Conservation (phyloP, 192 early-diverging fungal species). For the Umbelopsis sp. region DNA sequence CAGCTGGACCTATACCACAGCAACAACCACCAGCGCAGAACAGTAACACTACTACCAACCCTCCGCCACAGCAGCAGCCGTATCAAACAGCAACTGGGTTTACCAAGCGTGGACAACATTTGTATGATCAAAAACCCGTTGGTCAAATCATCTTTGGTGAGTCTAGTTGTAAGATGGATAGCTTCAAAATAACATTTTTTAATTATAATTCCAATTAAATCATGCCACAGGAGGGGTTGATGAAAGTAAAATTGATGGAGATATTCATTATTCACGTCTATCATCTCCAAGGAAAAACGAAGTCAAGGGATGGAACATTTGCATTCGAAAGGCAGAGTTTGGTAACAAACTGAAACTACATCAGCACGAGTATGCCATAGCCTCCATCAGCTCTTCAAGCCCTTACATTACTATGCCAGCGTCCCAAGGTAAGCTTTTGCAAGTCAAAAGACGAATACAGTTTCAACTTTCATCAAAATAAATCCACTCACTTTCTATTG, state of each 20-base stretch:
- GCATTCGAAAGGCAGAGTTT: constrained; percentile 30
- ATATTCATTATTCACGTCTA: background rate
- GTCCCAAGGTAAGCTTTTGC: constrained; percentile 17
- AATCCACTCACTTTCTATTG: background rate
- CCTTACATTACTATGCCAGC: constrained; percentile 32
- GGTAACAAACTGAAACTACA: constrained; percentile 21
- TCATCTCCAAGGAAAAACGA: background rate
- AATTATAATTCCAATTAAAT: no score
- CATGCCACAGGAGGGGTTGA: background rate
- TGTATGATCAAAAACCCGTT: constrained; percentile 14
- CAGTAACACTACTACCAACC: background rate
- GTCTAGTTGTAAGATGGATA: background rate
- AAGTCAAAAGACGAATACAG: background rate
- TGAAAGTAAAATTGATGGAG: background rate
- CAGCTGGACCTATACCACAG: background rate
- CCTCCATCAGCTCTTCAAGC: constrained; percentile 35
- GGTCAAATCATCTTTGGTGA: constrained; percentile 36
- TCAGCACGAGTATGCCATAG: constrained; percentile 30
- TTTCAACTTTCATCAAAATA: background rate
- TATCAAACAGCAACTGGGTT: constrained; percentile 2
- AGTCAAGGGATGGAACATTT: constrained; percentile 38
- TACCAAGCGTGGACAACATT: constrained; percentile 21
- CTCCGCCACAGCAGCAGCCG: background rate
- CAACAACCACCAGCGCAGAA: background rate
- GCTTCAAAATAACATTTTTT: no score